Evolutionary conservation across 495 filamentous ascomycete species (phyloP), one percentile per base, ranked within the genome.

Genomic region (Aspergillus mulundensis): DNA sequence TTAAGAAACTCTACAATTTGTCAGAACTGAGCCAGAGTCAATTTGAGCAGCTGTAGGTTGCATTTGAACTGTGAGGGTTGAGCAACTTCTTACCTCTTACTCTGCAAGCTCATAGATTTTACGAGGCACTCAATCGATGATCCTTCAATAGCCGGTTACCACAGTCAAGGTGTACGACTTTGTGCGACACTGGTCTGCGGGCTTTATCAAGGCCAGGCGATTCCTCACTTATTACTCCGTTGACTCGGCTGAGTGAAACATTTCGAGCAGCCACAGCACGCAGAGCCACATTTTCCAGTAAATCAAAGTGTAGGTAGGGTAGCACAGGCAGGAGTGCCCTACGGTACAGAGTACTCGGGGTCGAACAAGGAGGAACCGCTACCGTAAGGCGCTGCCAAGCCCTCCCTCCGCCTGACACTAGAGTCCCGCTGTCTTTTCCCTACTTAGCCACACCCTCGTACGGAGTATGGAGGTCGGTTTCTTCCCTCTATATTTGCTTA

Each of bases 371-470:
- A 36, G n/a, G 2, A 15, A 36, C 32, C 32, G 32, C 32, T 36
- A 30, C 28, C 28, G n/a, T 30, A 51, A 46, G 40, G 40, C 56
- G 50, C 40, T 55, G 63, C 63, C 62, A 65, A 61, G 62, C 50
- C 12, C 62, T 65, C 50, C 12, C 62, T 65, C 62, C 59, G 59
- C 59, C 58, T 61, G 39, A 51, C 30, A 50, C 50, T 45, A 51
- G 32, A 36, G 32, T 51, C 46, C 43, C 55, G 42, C 49, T 42
- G 40, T 45, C 32, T 15, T 36, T 30, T 28, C 48, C 32, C 41
- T 36, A 36, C 36, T 47, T 41, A 36, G 32, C 32, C 25, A 50
- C 46, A 34, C 40, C 46, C 38, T n/a, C n/a, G n/a, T n/a, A n/a
- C n/a, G n/a, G 21, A 6, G 15, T 25, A 38, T n/a, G 39, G 46